These are phyloP conservation scores for Phoma sp. DNA, from an alignment of 2,329 filamentous ascomycete species.

Conservation along the genomic window DNA sequence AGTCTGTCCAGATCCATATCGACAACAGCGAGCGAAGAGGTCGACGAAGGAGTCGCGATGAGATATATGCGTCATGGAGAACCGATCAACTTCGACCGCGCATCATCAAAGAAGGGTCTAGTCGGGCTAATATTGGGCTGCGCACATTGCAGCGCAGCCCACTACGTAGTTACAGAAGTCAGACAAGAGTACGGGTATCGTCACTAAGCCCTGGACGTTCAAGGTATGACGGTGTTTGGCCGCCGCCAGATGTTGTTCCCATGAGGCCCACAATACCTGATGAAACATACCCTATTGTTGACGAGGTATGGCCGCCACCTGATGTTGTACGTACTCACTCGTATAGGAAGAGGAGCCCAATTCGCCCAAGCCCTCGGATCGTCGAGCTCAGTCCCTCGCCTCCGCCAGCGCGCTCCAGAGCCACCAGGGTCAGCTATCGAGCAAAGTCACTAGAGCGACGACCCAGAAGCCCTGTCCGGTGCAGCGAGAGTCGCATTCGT, in stretches of 20 bases:
- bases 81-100: constrained; percentile 28
- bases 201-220: constrained; percentile 32
- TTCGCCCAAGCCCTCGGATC: constrained; percentile 26
- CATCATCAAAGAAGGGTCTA: constrained; percentile 24
- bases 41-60: constrained; percentile 31
- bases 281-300: constrained; percentile 5
- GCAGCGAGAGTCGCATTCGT: constrained; percentile 27
- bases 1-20: constrained; percentile 26
- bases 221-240: constrained; percentile 29
- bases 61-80: constrained; percentile 23
- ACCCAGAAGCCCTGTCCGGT: constrained; percentile 15
- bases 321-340: constrained; percentile 34
- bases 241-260: constrained; percentile 27
- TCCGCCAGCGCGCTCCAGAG: constrained; percentile 23
- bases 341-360: constrained; percentile 22
- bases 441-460: constrained; percentile 26
- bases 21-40: constrained; percentile 32
- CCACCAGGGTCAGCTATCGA: constrained; percentile 24
- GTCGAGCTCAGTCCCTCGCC: constrained; percentile 37
- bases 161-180: constrained; percentile 10
- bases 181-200: constrained; percentile 23
- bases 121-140: constrained; percentile 34
- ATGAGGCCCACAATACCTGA: constrained; percentile 5
- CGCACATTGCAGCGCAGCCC: constrained; percentile 32
- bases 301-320: constrained; percentile 35